Evolutionary conservation across 2,329 filamentous ascomycete species (phyloP).

Genomic region (Arthrobotrys sinensis): DNA sequence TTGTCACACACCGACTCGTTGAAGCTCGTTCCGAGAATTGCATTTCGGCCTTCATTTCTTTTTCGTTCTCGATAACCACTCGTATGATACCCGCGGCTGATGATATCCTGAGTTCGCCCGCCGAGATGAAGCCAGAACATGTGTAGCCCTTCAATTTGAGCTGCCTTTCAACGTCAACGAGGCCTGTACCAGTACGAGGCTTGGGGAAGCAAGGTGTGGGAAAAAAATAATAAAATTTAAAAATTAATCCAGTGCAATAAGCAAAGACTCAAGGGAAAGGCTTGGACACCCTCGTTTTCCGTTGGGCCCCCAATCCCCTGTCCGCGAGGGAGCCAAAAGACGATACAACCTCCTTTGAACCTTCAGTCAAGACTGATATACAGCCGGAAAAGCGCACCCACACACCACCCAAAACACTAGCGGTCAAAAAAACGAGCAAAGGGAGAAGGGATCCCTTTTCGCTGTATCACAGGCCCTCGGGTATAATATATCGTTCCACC

Average conservation of each 20-base stretch:
- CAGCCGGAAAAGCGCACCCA: constrained; percentile 58
- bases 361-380: constrained; percentile 56
- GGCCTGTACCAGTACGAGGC: constrained; percentile 41
- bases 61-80: constrained; percentile 47
- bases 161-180: constrained; percentile 30
- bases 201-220: constrained; percentile 49
- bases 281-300: constrained; percentile 60
- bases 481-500: constrained; percentile 60
- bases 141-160: constrained; percentile 60
- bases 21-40: constrained; percentile 38
- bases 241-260: constrained; percentile 44
- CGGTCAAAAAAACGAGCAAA: constrained; percentile 45
- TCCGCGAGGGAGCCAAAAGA: constrained; percentile 43
- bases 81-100: constrained; percentile 54
- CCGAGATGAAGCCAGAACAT: constrained; percentile 45
- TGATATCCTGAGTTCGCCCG: constrained; percentile 37
- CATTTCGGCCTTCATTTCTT: constrained; percentile 50
- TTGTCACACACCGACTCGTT: constrained; percentile 58
- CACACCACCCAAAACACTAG: constrained; percentile 58
- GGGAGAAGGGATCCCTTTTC: constrained; percentile 47
- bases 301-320: constrained; percentile 53
- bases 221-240: constrained; percentile 37
- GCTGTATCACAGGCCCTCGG: constrained; percentile 58
- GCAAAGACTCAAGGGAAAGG: constrained; percentile 41
- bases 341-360: constrained; percentile 59